Percentiles rank a stretch among this genome's conserved stretches.
phyloP scores from a whole-genome alignment of 176 grass and related monocot genomes.

The Eragrostis nindensis region DNA sequence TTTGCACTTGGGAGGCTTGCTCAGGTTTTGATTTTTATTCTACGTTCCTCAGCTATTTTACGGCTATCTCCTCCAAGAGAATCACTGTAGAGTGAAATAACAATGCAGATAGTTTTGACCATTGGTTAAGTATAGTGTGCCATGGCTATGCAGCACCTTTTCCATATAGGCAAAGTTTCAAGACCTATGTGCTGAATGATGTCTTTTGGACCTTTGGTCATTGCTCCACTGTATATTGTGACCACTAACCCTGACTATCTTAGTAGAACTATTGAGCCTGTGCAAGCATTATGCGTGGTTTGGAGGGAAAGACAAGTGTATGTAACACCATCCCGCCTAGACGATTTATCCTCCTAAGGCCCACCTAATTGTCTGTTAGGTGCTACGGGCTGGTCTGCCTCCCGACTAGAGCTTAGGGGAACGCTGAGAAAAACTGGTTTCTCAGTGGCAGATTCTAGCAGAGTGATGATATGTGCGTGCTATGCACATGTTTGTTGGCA shows the following conservation, averaged over 20 bases:
- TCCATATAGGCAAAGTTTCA: too few relatives aligned
- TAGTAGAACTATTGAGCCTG: not conserved
- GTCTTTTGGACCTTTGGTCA: slow-evolving; percentile 15
- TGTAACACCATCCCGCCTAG: too few relatives aligned
- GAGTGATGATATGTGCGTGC: not conserved
- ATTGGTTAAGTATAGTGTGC: too few relatives aligned
- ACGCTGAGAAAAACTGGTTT: not conserved
- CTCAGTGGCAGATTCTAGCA: slow-evolving; percentile 13
- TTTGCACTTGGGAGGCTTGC: slow-evolving; percentile 99
- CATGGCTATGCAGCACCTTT: too few relatives aligned
- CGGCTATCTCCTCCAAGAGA: slow-evolving; percentile 11
- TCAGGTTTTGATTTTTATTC: slow-evolving; percentile 62
- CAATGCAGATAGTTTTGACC: too few relatives aligned
- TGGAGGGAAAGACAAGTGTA: slow-evolving; percentile 10
- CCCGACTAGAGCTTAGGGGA: not conserved
- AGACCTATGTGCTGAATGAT: not conserved
- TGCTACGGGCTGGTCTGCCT: not conserved
- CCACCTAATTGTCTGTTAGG: not conserved
- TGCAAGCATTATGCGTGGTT: not conserved
- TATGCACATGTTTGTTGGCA: slow-evolving; percentile 1
- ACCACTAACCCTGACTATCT: slow-evolving; percentile 4
- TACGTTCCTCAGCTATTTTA: slow-evolving; percentile 26
- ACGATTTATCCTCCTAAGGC: not conserved
- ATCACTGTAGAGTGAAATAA: slow-evolving; percentile 25
- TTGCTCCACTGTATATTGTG: not conserved